A percentile compares a stretch with the other conserved stretches of the same genome.
Evolutionary conservation across 768 basidiomycete genomes (phyloP).

Genomic region (Albatrellus ellisii): DNA sequence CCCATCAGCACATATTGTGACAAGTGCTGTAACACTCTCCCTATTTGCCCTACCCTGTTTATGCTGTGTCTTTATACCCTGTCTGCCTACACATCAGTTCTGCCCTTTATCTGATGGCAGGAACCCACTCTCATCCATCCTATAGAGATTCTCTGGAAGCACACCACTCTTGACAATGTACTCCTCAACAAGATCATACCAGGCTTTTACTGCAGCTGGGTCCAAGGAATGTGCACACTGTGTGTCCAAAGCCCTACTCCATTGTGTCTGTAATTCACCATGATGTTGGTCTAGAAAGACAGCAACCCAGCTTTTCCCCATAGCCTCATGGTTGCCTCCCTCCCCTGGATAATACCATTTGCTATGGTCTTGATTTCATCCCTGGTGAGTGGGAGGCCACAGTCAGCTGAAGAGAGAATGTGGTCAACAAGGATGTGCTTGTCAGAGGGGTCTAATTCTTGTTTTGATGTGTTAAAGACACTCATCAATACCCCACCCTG

Average conservation of each 20-base stretch:
- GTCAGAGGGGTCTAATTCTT: conserved; percentile 21
- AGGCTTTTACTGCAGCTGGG: conserved; percentile 21
- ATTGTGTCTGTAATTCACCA: conserved; percentile 18
- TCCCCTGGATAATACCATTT: neutral
- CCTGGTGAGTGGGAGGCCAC: conserved; percentile 22
- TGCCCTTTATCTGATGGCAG: conserved; percentile 14
- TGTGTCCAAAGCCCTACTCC: conserved; percentile 22
- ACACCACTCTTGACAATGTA: conserved; percentile 6
- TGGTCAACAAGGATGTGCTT: conserved; percentile 19
- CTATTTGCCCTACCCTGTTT: conserved; percentile 21
- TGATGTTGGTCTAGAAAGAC: conserved; percentile 19
- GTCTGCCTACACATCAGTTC: conserved; percentile 21
- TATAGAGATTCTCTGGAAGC: conserved; percentile 19
- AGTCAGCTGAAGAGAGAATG: conserved; percentile 17
- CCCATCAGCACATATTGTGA: conserved; percentile 31
- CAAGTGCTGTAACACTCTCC: conserved; percentile 29
- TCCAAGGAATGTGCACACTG: conserved; percentile 25
- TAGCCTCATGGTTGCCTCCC: conserved; percentile 11
- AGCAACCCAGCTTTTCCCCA: conserved; percentile 25
- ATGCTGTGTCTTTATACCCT: conserved; percentile 17
- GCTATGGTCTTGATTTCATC: conserved; percentile 14
- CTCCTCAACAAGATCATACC: conserved; percentile 21
- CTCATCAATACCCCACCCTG: no score
- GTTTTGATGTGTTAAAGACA: conserved; percentile 19
- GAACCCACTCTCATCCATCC: conserved; percentile 24